These are phyloP conservation scores for Cydonia oblonga DNA, from an alignment of 331 rosid genomes.

Conservation along the genomic window DNA sequence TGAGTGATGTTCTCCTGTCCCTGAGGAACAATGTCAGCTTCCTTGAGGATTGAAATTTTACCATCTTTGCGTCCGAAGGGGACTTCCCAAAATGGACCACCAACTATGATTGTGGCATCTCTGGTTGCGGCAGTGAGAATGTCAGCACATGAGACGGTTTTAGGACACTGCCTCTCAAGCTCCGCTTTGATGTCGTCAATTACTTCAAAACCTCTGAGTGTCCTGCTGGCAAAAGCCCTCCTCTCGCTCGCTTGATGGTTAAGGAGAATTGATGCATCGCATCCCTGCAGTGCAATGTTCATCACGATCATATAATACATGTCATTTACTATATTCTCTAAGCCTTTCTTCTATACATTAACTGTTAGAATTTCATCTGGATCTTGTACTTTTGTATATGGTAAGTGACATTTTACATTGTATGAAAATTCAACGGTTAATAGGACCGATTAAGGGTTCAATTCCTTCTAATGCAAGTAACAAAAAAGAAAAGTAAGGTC, in stretches of 20 bases:
- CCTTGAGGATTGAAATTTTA: slow-evolving; percentile 40
- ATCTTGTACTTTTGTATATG: too few species aligned
- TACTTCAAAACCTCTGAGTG: slow-evolving; percentile 55
- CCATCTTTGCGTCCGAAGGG: slow-evolving; percentile 79
- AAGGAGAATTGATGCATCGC: slow-evolving; percentile 66
- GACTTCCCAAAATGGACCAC: slow-evolving; percentile 94
- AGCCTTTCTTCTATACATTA: not conserved
- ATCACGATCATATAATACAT: not conserved
- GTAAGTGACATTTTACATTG: too few species aligned
- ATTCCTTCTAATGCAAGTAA: too few species aligned
- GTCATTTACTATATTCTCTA: not conserved
- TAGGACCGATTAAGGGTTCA: too few species aligned
- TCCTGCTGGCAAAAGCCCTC: slow-evolving; percentile 49
- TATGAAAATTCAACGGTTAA: too few species aligned
- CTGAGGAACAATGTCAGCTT: slow-evolving; percentile 65
- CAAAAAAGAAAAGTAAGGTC: not conserved
- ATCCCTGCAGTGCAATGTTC: slow-evolving; percentile 41
- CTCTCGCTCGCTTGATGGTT: slow-evolving; percentile 55
- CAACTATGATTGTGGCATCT: slow-evolving; percentile 71
- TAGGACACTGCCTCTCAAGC: slow-evolving; percentile 61
- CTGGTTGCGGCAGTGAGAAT: slow-evolving; percentile 75
- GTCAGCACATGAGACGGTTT: slow-evolving; percentile 76
- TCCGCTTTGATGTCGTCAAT: slow-evolving; percentile 60
- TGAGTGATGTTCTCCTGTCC: slow-evolving; percentile 67
- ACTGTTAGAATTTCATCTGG: not conserved